Percentiles rank a stretch among this genome's conserved stretches.
These are phyloP conservation scores for Murraya paniculata DNA, from an alignment of 345 rosid genomes.

Conservation along the genomic window DNA sequence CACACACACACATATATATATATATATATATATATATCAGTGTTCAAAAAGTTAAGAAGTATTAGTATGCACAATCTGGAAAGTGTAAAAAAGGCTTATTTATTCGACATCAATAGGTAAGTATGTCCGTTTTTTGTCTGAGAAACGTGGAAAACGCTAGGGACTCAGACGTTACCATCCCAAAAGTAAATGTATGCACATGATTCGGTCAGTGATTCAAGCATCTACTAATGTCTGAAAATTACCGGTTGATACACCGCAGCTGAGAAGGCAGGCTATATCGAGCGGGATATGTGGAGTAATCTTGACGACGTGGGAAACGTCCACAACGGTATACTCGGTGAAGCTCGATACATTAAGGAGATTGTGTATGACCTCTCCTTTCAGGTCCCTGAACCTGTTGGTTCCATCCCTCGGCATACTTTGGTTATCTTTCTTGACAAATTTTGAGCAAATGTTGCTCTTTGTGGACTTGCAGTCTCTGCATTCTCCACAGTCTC, in stretches of 20 bases:
- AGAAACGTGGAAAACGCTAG: background rate
- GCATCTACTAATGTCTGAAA: background rate
- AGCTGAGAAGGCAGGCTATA: conserved; percentile 58
- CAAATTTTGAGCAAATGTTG: conserved; percentile 45
- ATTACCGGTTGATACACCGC: conserved; percentile 62
- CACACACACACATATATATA: too few species aligned
- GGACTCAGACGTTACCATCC: background rate
- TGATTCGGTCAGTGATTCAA: too few species aligned
- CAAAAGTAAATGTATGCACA: background rate
- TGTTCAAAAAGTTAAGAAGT: too few species aligned
- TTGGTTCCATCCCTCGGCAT: conserved; percentile 55
- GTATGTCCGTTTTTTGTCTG: too few species aligned
- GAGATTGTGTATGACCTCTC: conserved; percentile 51
- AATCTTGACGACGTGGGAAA: conserved; percentile 50
- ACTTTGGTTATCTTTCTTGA: background rate
- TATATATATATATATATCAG: too few species aligned
- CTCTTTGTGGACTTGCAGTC: conserved; percentile 55
- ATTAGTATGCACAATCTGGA: too few species aligned
- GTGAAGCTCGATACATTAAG: conserved; percentile 60
- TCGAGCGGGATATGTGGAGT: conserved; percentile 33
- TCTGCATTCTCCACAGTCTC: conserved; percentile 52
- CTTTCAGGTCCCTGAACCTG: conserved; percentile 53
- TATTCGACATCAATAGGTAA: too few species aligned
- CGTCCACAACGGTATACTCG: conserved; percentile 73
- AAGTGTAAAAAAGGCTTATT: too few species aligned